Evolutionary conservation across 1,284 basidiomycete genomes (phyloP), one percentile per base, ranked within the genome.

Genomic region (Malassezia caprae): DNA sequence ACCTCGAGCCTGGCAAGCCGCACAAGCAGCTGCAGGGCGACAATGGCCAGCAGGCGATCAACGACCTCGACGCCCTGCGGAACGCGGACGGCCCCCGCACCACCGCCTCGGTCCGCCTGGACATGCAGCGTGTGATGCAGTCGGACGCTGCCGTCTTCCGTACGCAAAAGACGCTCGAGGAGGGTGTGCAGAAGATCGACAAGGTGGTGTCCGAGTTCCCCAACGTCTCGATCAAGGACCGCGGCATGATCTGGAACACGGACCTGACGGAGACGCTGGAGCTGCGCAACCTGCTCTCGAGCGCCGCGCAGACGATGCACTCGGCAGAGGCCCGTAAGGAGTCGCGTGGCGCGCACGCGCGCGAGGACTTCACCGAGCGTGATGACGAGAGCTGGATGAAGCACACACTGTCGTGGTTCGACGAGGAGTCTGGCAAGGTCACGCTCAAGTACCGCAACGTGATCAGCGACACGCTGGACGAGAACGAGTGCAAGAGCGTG

Each of bases 81-180:
- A 82, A 82, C 53, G 65, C 71, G 32, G 68, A 84, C 69, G 94
- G 94, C 30, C 81, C 86, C 32, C 82, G 87, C 68, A 80, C 87
- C 44, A 98, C 93, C 40, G 85, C 90, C 19, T 82, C 91, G 73
- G 87, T 98, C 75, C 83, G 94, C 63, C 77, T 94, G 59, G 84
- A 89, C 72, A 91, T 98, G 90, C 94, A 98, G 77, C 96, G 94
- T 80, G 89, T 90, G 49, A 98, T 99, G 93, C 93, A 98, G 78
- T 72, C 62, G 59, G 77, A 78, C 58, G 78, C 78, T 26, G 78
- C 78, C 58, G 74, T 76, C 31, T 76, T 71, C 75, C 87, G 91
- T 68, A 96, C 89, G 32, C 91, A 96, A 76, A 77, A 83, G 69
- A 84, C 84, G 53, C 80, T 99, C 60, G 90, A 96, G 69, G 84